Conservation (phyloP, 2,329 filamentous ascomycete genomes). For the Mariannaea elegans region DNA sequence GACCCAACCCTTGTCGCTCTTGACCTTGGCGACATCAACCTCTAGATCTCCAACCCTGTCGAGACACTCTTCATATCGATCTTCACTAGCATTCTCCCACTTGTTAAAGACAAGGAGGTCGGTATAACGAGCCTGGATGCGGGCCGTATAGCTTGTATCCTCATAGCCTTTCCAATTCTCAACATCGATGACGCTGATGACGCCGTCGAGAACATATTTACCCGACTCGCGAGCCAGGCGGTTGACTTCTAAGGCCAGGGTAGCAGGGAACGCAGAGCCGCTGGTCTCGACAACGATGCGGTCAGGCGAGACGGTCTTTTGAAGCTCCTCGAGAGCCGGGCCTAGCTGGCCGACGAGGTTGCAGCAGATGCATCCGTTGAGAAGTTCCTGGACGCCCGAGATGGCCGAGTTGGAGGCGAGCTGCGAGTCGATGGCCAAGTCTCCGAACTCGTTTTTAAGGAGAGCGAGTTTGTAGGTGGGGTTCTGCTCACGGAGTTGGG, state of each 20-base stretch:
- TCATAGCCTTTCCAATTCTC: constrained; percentile 96
- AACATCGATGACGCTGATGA: constrained; percentile 89
- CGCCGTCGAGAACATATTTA: constrained; percentile 81
- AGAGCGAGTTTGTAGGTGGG: constrained; percentile 86
- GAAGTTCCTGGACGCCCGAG: constrained; percentile 87
- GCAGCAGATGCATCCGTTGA: constrained; percentile 99
- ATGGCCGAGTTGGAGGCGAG: constrained; percentile 85
- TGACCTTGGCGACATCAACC: constrained; percentile 82
- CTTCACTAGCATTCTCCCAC: constrained; percentile 81
- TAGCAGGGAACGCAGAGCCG: constrained; percentile 87
- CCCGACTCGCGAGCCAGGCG: constrained; percentile 75
- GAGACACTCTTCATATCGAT: constrained; percentile 78
- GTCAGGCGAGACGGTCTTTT: constrained; percentile 68
- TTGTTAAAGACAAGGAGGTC: constrained; percentile 94
- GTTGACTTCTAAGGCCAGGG: constrained; percentile 90
- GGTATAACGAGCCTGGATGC: constrained; percentile 87
- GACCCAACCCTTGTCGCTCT: constrained; percentile 83
- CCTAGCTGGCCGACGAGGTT: constrained; percentile 93
- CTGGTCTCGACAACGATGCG: constrained; percentile 94
- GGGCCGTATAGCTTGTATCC: constrained; percentile 88
- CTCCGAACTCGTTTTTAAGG: constrained; percentile 98
- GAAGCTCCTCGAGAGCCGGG: constrained; percentile 80
- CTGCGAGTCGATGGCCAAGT: constrained; percentile 91
- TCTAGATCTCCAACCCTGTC: constrained; percentile 85
- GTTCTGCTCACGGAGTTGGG: constrained; percentile 81